A percentile compares a stretch with the other conserved stretches of the same genome.
Conservation (phyloP, 257 asterid species). For the Solanum phureja region DNA sequence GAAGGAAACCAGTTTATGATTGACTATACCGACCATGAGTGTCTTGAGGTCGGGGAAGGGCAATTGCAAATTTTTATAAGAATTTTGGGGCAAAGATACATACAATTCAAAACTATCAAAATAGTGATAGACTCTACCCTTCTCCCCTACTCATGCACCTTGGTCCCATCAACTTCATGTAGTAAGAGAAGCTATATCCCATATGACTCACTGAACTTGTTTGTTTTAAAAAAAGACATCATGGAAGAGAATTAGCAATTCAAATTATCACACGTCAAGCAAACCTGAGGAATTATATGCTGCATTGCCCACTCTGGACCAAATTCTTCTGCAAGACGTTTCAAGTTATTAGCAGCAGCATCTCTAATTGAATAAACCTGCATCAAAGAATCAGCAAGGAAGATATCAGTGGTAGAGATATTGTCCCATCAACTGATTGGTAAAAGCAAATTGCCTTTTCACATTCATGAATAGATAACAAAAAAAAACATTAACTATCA, state of each 20-base stretch:
- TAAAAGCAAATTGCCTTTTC: not conserved
- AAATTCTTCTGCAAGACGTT: slow-evolving; percentile 51
- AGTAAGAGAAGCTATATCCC: not conserved
- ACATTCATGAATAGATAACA: not conserved
- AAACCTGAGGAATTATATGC: slow-evolving; percentile 60
- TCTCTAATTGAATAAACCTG: slow-evolving; percentile 53
- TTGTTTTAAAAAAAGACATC: not conserved
- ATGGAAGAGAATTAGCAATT: not conserved
- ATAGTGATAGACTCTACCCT: not conserved
- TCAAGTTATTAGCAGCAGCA: slow-evolving; percentile 52
- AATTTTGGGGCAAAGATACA: not conserved
- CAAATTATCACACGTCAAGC: not conserved
- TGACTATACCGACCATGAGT: not conserved
- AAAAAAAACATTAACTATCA: not conserved
- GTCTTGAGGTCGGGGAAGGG: not conserved
- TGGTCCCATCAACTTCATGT: not conserved
- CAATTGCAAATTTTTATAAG: not conserved
- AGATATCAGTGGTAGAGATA: not conserved
- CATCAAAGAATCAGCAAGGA: not conserved
- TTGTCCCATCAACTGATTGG: not conserved
- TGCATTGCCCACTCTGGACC: slow-evolving; percentile 65
- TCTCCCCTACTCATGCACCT: not conserved
- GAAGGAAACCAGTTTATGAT: not conserved
- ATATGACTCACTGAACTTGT: not conserved
- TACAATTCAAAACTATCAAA: not conserved